Evolutionary conservation across 805 yeast genomes (phyloP), one percentile per base, ranked within the genome.

Genomic region (Wickerhamomyces tratensis): DNA sequence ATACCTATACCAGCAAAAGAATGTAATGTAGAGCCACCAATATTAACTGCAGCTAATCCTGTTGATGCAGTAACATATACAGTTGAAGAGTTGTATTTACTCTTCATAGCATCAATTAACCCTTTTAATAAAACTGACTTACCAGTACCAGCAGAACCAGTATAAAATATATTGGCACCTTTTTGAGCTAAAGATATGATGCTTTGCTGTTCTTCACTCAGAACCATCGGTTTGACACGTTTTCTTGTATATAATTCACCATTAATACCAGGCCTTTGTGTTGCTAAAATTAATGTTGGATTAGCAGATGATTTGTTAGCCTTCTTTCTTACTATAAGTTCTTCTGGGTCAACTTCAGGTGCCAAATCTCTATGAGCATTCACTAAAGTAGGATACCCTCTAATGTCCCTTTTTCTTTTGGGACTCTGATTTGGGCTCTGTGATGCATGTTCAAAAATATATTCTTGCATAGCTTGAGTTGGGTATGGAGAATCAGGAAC

Each of bases 101-200:
- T 46, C 47, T 63, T 68, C 42, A 85, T 57, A 0, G 69, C 61
- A 51, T 74, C 73, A 42, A 85, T 83, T 34, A 85, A 67, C 10
- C 77, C 69, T 46, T 74, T 72, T 40, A 93, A 64, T n/a, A 93
- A 66, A 5, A 93, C 82, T 2, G 98, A 91, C 58, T 93, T 93
- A 57, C 98, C 98, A 0, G 98, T 93, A 54, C 98, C 98, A 0
- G 98, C 98, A 33, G 97, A 87, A 40, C 98, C 98, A 0, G 98
- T 93, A 58, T 86, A 93, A 57, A 93, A 93, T 4, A 93, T 63
- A 45, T 82, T 86, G 14, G 68, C 64, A 0, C 94, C 88, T 25
- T 67, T 56, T 37, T 75, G 61, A 0, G 82, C 95, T 42, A 85
- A 61, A 9, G 77, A 74, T 10, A 86, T 69, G 25, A 93, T 77